A percentile compares a stretch with the other conserved stretches of the same genome.
These are phyloP conservation scores for Pinus taeda DNA, from an alignment of 75 land plant genomes.

Conservation along the genomic window DNA sequence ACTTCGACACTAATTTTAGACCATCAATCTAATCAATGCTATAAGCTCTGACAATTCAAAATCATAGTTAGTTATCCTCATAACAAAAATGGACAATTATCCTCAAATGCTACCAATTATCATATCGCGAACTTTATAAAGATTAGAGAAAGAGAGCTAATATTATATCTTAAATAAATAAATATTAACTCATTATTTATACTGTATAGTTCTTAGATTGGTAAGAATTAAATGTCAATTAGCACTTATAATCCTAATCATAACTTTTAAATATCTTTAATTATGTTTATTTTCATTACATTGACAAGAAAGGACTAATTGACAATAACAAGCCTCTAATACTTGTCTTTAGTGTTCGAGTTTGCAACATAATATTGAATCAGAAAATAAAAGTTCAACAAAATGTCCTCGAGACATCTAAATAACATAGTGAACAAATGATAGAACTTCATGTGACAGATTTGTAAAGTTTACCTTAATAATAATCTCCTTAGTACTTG, in stretches of 20 bases:
- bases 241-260: too few relatives aligned
- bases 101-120: not conserved
- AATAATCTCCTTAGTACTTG: constrained; percentile 66
- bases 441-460: not conserved
- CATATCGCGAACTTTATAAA: not conserved
- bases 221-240: too few relatives aligned
- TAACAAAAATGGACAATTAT: not conserved
- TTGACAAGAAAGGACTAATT: not conserved
- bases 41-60: not conserved
- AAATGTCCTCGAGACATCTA: not conserved
- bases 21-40: not conserved
- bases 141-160: too few relatives aligned
- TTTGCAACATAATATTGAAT: not conserved
- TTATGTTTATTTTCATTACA: too few relatives aligned
- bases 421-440: not conserved
- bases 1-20: not conserved
- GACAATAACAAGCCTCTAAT: not conserved
- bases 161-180: too few relatives aligned
- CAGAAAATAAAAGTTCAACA: not conserved
- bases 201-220: too few relatives aligned
- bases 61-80: not conserved
- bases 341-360: not conserved
- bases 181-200: too few relatives aligned
- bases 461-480: constrained; percentile 56
- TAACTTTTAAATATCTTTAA: too few relatives aligned